Conservation (phyloP, 1,284 basidiomycete species). For the Omphalotus olearius region DNA sequence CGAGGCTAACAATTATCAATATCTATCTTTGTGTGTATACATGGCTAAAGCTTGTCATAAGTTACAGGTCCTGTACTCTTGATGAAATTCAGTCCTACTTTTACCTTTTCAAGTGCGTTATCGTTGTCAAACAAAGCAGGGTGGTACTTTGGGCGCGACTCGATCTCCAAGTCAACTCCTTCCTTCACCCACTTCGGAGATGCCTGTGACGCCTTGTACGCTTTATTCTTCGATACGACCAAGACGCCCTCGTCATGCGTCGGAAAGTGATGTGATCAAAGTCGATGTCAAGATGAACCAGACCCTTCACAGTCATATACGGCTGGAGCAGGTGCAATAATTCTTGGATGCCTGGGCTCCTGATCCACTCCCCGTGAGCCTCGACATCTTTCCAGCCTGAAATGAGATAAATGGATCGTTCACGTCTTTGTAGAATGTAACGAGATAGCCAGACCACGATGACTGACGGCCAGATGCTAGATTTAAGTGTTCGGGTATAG, state of each 20-base stretch:
- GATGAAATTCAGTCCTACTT: too few species aligned
- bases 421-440: conserved; percentile 32
- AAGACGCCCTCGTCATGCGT: conserved; percentile 12
- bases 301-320: conserved; percentile 28
- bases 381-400: conserved; percentile 40
- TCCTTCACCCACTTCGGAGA: background rate
- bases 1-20: conserved; percentile 1
- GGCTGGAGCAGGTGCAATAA: conserved; percentile 28
- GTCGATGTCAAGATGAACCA: conserved; percentile 37
- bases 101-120: too few species aligned
- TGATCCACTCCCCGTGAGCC: conserved; percentile 40
- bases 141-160: background rate
- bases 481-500: conserved; percentile 22
- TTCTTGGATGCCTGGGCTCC: conserved; percentile 34
- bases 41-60: too few species aligned
- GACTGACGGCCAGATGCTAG: conserved; percentile 29
- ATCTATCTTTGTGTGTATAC: background rate
- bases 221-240: background rate
- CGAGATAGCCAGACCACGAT: conserved; percentile 34
- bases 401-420: conserved; percentile 28
- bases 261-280: conserved; percentile 26
- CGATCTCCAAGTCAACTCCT: conserved; percentile 6
- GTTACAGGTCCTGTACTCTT: background rate
- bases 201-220: background rate
- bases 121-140: background rate